Conservation (phyloP, 1,139 yeast genomes). For the Groenewaldozyma sp. region DNA sequence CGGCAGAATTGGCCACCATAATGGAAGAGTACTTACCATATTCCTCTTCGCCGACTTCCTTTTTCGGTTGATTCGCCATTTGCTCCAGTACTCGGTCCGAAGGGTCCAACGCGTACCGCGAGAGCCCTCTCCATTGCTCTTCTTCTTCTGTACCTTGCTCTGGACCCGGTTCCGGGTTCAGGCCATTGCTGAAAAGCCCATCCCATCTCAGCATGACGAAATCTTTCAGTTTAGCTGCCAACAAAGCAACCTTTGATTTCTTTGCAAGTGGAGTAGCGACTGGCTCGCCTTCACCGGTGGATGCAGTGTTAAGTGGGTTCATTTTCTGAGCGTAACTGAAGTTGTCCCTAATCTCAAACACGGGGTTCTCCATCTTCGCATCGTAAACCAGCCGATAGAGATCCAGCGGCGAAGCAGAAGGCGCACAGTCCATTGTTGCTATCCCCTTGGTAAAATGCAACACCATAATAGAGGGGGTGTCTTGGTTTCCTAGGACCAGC, state of each 20-base stretch:
- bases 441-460: conserved; percentile 47
- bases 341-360: conserved; percentile 59
- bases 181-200: neutral
- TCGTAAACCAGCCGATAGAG: conserved; percentile 40
- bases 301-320: neutral
- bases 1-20: conserved; percentile 51
- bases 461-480: conserved; percentile 65
- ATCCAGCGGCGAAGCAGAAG: conserved; percentile 46
- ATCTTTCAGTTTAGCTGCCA: neutral
- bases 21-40: conserved; percentile 77
- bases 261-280: neutral
- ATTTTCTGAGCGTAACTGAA: no score
- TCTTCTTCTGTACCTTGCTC: neutral
- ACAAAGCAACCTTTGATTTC: neutral
- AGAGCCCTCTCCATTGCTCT: conserved; percentile 29
- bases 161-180: neutral
- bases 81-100: conserved; percentile 6
- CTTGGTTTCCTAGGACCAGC: conserved; percentile 65
- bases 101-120: conserved; percentile 27
- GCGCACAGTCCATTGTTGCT: conserved; percentile 53
- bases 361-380: conserved; percentile 41
- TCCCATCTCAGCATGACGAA: neutral
- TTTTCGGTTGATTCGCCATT: conserved; percentile 22
- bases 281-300: neutral
- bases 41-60: conserved; percentile 43